A percentile compares a stretch with the other conserved stretches of the same genome.
Conservation (phyloP, 805 yeast genomes). For the Pichia pseudocactophila region DNA sequence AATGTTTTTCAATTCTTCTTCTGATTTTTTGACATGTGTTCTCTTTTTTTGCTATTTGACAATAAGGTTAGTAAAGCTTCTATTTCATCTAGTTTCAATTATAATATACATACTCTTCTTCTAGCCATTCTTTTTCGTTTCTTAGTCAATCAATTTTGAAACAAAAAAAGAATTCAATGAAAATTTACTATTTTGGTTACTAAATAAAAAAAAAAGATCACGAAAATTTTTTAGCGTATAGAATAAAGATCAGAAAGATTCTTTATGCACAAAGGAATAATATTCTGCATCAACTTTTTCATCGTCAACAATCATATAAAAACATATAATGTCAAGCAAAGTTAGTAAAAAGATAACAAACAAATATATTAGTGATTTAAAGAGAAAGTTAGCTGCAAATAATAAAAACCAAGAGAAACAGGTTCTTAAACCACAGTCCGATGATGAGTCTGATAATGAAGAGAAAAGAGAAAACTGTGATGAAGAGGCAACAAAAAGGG, state of each 20-base stretch:
- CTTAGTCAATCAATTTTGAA: background rate
- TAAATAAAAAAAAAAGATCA: background rate
- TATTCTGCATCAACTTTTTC: background rate
- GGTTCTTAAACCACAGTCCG: constrained; percentile 25
- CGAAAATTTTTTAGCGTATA: constrained; percentile 1
- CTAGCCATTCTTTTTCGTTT: constrained; percentile 20
- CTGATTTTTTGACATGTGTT: constrained; percentile 64
- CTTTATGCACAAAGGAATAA: no score
- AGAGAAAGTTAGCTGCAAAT: constrained; percentile 19
- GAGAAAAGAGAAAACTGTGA: constrained; percentile 12
- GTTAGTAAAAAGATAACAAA: constrained; percentile 11
- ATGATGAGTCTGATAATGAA: constrained; percentile 10
- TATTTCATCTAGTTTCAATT: background rate
- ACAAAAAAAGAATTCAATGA: background rate
- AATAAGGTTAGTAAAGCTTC: constrained; percentile 7
- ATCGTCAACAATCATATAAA: background rate
- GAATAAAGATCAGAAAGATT: no score
- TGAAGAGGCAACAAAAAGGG: constrained; percentile 8
- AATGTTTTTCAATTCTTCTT: constrained; percentile 60
- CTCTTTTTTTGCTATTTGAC: constrained; percentile 55
- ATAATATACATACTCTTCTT: constrained; percentile 27
- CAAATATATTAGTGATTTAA: constrained; percentile 23
- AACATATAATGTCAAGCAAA: background rate
- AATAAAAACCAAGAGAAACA: constrained; percentile 13
- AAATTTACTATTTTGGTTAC: no score